Evolutionary conservation across 306 rosid species (phyloP).

Genomic region (Aeschynomene evenia): DNA sequence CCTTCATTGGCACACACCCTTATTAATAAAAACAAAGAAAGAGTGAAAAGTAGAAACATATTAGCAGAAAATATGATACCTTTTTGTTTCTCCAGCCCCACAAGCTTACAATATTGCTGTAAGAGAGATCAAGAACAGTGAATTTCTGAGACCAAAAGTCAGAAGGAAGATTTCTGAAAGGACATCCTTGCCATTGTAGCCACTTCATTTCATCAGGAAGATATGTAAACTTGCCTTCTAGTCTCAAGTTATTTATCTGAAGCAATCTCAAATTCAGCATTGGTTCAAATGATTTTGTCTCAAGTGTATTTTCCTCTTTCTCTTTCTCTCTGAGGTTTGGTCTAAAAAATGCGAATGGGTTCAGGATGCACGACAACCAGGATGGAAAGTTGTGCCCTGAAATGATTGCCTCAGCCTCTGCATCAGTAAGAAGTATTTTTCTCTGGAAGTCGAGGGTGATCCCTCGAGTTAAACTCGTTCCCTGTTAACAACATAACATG

Average conservation of each 20-base stretch:
- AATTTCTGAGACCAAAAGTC: constrained; percentile 46
- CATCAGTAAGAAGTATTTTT: too few relatives aligned
- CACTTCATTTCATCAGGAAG: constrained; percentile 61
- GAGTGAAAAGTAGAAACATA: too few relatives aligned
- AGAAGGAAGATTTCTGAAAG: constrained; percentile 42
- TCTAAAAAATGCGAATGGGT: neutral
- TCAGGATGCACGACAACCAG: neutral
- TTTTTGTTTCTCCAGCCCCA: constrained; percentile 28
- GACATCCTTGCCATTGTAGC: constrained; percentile 71
- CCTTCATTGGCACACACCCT: too few relatives aligned
- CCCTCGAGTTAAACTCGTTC: neutral
- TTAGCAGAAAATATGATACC: constrained; percentile 23
- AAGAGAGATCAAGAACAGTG: constrained; percentile 61
- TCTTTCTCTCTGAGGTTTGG: constrained; percentile 28
- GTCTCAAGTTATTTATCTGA: constrained; percentile 50
- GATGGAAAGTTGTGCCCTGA: neutral
- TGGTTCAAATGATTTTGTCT: constrained; percentile 39
- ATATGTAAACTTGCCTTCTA: constrained; percentile 42
- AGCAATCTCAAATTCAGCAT: constrained; percentile 53
- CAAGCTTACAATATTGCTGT: constrained; percentile 40
- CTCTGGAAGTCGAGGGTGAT: neutral
- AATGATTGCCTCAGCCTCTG: too few relatives aligned
- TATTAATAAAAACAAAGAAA: too few relatives aligned
- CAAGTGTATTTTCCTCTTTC: constrained; percentile 25
- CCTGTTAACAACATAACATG: neutral